Percentiles rank a stretch among this genome's conserved stretches.
These are phyloP conservation scores for Vanilla planifolia DNA, from an alignment of 106 monocot species.

Conservation along the genomic window DNA sequence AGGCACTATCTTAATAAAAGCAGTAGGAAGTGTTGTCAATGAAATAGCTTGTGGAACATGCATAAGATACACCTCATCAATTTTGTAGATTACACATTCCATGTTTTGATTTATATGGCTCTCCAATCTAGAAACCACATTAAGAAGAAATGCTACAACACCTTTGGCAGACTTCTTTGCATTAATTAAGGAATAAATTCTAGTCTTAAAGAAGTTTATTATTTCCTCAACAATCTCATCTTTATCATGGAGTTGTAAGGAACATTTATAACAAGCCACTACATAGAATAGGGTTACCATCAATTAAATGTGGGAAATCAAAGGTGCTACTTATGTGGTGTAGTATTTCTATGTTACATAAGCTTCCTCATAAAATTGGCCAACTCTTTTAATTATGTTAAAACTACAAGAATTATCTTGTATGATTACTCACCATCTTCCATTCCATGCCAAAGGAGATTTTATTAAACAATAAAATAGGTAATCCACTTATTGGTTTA, in stretches of 20 bases:
- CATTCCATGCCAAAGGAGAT: no score
- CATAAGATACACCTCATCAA: constrained; percentile 54
- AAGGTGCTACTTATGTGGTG: constrained; percentile 55
- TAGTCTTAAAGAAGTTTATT: constrained; percentile 37
- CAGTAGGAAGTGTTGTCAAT: constrained; percentile 34
- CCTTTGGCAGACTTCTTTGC: constrained; percentile 46
- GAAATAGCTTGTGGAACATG: constrained; percentile 31
- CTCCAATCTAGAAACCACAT: constrained; percentile 41
- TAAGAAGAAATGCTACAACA: constrained; percentile 37
- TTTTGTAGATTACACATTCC: constrained; percentile 50
- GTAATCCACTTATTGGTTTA: no score
- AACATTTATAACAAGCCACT: constrained; percentile 45
- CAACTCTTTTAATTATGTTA: constrained; percentile 54
- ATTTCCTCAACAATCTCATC: constrained; percentile 67
- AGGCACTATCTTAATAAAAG: constrained; percentile 36
- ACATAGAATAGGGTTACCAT: constrained; percentile 63
- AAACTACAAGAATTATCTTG: no score
- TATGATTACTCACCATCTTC: no score
- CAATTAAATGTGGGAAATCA: constrained; percentile 50
- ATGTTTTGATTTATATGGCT: constrained; percentile 34
- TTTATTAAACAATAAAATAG: no score
- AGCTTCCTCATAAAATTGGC: constrained; percentile 53
- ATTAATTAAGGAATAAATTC: constrained; percentile 28
- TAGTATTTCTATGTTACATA: constrained; percentile 22
- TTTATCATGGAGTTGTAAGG: constrained; percentile 42